These are phyloP conservation scores for Iris pallida DNA, from an alignment of 116 monocot genomes.

Conservation along the genomic window DNA sequence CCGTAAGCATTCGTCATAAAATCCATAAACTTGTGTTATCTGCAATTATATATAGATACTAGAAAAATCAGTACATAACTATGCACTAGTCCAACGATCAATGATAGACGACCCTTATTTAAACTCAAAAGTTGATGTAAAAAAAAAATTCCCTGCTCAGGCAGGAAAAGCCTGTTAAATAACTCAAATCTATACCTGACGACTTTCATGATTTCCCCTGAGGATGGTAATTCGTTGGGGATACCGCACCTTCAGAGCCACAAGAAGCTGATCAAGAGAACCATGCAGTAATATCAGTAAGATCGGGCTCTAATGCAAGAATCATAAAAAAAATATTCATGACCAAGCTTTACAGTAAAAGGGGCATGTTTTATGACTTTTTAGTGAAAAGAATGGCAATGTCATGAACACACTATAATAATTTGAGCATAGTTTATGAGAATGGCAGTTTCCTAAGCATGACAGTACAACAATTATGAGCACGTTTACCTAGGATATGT, in stretches of 20 bases:
- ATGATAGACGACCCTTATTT: neutral
- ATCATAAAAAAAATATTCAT: too few relatives aligned
- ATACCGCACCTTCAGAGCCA: conserved; percentile 93
- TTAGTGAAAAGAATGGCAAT: too few relatives aligned
- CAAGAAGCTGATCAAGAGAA: conserved; percentile 59
- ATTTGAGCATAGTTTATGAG: too few relatives aligned
- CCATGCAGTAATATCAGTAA: neutral
- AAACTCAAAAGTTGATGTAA: neutral
- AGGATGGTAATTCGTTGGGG: conserved; percentile 85
- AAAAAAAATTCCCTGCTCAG: neutral
- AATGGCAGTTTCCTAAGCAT: too few relatives aligned
- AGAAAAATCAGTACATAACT: neutral
- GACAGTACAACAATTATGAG: too few relatives aligned
- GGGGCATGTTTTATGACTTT: too few relatives aligned
- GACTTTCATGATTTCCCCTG: conserved; percentile 93
- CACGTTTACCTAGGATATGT: too few relatives aligned
- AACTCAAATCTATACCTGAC: conserved; percentile 46
- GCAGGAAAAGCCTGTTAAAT: neutral
- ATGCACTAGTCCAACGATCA: neutral
- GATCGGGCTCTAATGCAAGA: too few relatives aligned
- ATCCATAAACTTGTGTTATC: conserved; percentile 97
- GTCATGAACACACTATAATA: too few relatives aligned
- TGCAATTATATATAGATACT: conserved; percentile 21
- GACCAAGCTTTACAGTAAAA: too few relatives aligned
- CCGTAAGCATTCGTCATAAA: conserved; percentile 88